Evolutionary conservation across 495 filamentous ascomycete species (phyloP).

Genomic region (Aspergillus nidulans): DNA sequence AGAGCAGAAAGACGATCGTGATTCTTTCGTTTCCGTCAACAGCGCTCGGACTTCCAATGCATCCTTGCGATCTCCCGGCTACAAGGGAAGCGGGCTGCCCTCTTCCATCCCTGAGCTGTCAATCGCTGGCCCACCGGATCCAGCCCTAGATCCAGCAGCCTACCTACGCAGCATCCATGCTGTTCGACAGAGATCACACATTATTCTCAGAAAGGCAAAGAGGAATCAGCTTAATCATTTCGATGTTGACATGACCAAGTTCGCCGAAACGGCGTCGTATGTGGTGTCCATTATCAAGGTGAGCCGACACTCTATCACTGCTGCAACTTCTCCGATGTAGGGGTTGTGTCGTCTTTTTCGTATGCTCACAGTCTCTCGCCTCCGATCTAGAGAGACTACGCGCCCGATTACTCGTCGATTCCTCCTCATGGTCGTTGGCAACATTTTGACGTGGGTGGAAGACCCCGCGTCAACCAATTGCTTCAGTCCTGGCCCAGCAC

Average conservation of each 20-base stretch:
- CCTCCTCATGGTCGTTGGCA: conserved; percentile 69
- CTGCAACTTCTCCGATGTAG: neutral
- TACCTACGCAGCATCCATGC: conserved; percentile 89
- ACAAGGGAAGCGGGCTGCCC: conserved; percentile 39
- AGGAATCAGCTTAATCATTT: conserved; percentile 81
- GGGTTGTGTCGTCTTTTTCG: neutral
- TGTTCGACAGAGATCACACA: conserved; percentile 71
- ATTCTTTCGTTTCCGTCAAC: conserved; percentile 45
- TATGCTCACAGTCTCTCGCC: conserved; percentile 12
- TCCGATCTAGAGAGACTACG: conserved; percentile 70
- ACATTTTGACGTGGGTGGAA: conserved; percentile 66
- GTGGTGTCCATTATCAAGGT: conserved; percentile 97
- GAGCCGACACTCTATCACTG: conserved; percentile 9
- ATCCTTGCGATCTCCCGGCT: conserved; percentile 51
- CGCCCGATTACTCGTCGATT: conserved; percentile 78
- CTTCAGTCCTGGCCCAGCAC: conserved; percentile 58
- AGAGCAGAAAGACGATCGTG: conserved; percentile 43
- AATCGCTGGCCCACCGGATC: conserved; percentile 83
- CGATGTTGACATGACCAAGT: conserved; percentile 84
- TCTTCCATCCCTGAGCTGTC: conserved; percentile 58
- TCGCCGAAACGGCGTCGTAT: conserved; percentile 82
- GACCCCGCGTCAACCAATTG: conserved; percentile 63
- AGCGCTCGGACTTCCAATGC: conserved; percentile 51
- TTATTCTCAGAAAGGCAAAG: conserved; percentile 74
- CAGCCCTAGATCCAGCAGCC: conserved; percentile 81